Base-by-base conservation (phyloP, 2,329 filamentous ascomycete genomes). In the Fusarium sp. region DNA sequence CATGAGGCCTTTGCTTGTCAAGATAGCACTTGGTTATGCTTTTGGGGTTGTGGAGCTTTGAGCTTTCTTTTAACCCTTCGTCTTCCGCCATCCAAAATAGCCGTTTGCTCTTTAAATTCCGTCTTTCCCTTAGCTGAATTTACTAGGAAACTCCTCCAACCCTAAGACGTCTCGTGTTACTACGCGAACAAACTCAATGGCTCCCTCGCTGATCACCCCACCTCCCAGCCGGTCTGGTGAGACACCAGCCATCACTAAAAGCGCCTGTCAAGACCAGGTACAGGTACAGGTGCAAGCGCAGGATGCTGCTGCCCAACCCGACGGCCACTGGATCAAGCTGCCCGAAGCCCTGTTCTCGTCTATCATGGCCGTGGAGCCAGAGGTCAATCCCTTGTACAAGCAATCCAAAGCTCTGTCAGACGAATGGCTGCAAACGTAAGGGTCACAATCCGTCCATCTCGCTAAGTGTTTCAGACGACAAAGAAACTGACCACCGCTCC, bases 341-440 rank as follows among this genome's bases (percentile, higher is more conserved):
- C 59, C 59, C 32, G 59, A 62, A 24, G 59, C 59, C 14, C 32
- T 62, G 19, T 62, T 62, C 9, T 62, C 59, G 12, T 62, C 59
- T 12, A 63, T 62, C 19, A 62, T 62, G 59, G 59, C 59, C 6
- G 44, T 62, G 17, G 59, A 62, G 10, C 59, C 59, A 21, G 49
- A 56, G 8, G 24, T 62, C n/a, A 62, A 62, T 38, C 57, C 58
- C 19, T 45, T 62, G 59, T 62, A 62, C 58, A 40, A 50, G 26
- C 40, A 50, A 7, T 62, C 58, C 8, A 62, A 62, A 32, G 59
- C 38, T 6, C 26, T 63, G 38, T 62, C 57, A 17, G 59, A 62
- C 14, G 43, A 55, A 24, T 62, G 59, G 58, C 23, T 62, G 28
- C 56, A 56, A 43, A 55, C 46, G 59, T 63, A 50, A 62, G 59